Base-by-base conservation (phyloP, 202 grass and related monocot species). In the Carex arenaria region DNA sequence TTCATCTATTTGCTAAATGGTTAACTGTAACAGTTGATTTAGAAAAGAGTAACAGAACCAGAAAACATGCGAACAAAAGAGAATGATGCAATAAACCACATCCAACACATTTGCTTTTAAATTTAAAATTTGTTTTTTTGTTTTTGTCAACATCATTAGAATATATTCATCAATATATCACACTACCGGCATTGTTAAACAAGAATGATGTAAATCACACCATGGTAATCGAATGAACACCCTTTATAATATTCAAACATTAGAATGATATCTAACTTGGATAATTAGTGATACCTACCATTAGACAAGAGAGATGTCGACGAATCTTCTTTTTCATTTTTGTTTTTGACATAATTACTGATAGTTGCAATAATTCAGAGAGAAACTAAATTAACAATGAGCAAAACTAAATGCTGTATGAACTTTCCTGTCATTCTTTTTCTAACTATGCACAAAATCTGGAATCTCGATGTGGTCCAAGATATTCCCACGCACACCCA, bases 401-500 rank as follows among this genome's bases (percentile, higher is more conserved):
- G 55, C 4, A 75, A 7, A 76, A 8, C 13, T 31, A 76, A 32
- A 76, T 22, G 1, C 22, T 56, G 22, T 76, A 59, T 7, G 57
- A 77, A 34, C 5, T 7, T 17, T 19, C 15, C 51, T 56, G 51
- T 77, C 52, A 59, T 53, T 62, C 4, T 31, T 55, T 36, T n/a
- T 77, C 8, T 17, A 53, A 54, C 84, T 51, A 49, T 51, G 40
- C 30, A 67, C 12, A 36, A 83, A 84, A 60, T 90, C 80, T 4
- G 36, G 67, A 68, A 66, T 28, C 34, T 83, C 86, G 19, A 89
- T 61, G 61, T 82, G 53, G 45, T 88, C 81, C 28, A 92, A 45
- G 85, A 93, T 79, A 40, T 80, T 82, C 61, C 92, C 93, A 64
- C 88, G 30, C 67, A 87, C 82, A 67, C 96, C 96, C 14, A 98